A percentile compares a stretch with the other conserved stretches of the same genome.
phyloP scores from a whole-genome alignment of 768 basidiomycete genomes.

The Russula emetica region DNA sequence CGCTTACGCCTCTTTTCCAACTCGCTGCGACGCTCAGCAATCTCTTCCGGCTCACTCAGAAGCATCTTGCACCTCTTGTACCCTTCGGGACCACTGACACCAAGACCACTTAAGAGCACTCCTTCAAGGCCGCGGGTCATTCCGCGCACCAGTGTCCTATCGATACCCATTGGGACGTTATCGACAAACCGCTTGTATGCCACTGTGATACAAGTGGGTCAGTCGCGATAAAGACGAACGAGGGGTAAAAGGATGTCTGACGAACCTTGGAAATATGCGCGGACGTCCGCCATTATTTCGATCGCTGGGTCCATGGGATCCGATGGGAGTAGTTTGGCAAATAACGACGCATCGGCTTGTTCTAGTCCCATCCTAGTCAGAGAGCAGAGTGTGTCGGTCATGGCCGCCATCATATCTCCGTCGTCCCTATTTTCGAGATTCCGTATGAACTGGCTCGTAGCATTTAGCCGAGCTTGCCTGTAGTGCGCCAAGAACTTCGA shows the following conservation, averaged over 20 bases:
- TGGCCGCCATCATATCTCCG: background rate
- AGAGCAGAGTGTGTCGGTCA: slow-evolving; percentile 34
- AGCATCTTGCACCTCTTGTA: slow-evolving; percentile 44
- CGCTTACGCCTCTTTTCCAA: slow-evolving; percentile 47
- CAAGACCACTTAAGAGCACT: slow-evolving; percentile 44
- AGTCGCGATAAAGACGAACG: background rate
- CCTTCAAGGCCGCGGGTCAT: slow-evolving; percentile 40
- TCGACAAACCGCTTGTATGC: slow-evolving; percentile 59
- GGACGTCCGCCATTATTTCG: slow-evolving; percentile 64
- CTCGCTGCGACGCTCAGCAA: slow-evolving; percentile 44
- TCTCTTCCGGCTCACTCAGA: slow-evolving; percentile 45
- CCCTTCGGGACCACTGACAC: slow-evolving; percentile 45
- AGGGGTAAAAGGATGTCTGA: background rate
- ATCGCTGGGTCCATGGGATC: slow-evolving; percentile 55
- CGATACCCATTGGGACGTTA: slow-evolving; percentile 52
- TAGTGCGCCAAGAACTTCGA: slow-evolving; percentile 50
- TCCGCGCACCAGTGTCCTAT: slow-evolving; percentile 50
- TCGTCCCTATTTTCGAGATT: background rate
- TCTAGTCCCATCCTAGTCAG: slow-evolving; percentile 41
- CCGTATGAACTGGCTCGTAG: background rate
- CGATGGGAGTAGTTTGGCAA: slow-evolving; percentile 46
- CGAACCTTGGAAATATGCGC: slow-evolving; percentile 71
- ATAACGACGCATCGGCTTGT: slow-evolving; percentile 38
- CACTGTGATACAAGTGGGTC: slow-evolving; percentile 33
- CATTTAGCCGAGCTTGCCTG: slow-evolving; percentile 30